Evolutionary conservation across 192 early-diverging fungal species (phyloP).

Genomic region (Thamnidium elegans): DNA sequence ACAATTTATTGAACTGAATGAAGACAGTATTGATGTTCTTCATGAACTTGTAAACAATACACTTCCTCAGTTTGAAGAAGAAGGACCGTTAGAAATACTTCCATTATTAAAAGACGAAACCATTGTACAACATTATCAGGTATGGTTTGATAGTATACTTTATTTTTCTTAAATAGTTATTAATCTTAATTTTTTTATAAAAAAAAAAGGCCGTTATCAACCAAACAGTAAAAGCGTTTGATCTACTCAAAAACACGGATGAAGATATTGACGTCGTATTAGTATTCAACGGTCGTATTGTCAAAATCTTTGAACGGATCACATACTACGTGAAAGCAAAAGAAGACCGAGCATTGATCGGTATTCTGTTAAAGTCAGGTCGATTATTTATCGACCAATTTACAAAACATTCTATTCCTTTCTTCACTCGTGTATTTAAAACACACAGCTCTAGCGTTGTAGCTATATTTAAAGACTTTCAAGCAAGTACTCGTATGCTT

Average conservation of each 20-base stretch:
- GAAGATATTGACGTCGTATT: conserved; percentile 16
- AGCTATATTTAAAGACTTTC: conserved; percentile 52
- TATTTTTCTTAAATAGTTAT: neutral
- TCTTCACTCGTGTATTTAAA: conserved; percentile 46
- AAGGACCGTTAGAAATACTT: conserved; percentile 28
- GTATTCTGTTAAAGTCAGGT: conserved; percentile 43
- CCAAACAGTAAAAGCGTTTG: conserved; percentile 14
- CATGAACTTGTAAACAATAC: conserved; percentile 35
- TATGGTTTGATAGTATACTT: neutral
- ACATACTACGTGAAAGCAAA: conserved; percentile 47
- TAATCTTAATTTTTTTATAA: conserved; percentile 1
- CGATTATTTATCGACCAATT: conserved; percentile 55
- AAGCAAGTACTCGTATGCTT: conserved; percentile 44
- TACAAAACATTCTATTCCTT: conserved; percentile 48
- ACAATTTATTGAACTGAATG: conserved; percentile 39
- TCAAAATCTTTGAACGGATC: conserved; percentile 43
- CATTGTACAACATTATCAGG: conserved; percentile 42
- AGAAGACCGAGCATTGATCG: conserved; percentile 44
- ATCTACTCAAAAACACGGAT: neutral
- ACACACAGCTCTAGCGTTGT: conserved; percentile 39
- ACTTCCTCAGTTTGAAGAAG: conserved; percentile 39
- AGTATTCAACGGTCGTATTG: conserved; percentile 33
- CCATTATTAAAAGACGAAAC: conserved; percentile 44
- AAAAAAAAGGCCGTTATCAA: conserved; percentile 23
- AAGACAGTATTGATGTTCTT: conserved; percentile 35